Conservation (phyloP, 2,329 filamentous ascomycete genomes). For the Fusarium mexicanum region DNA sequence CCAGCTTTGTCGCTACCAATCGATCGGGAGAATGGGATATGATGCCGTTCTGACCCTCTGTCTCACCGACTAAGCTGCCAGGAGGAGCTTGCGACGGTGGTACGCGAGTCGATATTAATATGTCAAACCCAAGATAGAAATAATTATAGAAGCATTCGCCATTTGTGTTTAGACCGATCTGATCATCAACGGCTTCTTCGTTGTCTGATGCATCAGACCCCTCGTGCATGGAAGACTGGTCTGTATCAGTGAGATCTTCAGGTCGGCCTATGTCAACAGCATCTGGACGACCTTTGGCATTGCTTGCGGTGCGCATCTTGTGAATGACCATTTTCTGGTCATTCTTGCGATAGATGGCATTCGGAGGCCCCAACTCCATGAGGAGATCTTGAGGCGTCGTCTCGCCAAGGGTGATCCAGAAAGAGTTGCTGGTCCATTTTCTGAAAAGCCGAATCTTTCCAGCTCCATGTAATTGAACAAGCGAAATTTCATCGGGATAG, state of each 20-base stretch:
- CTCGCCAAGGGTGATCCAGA: slow-evolving; percentile 81
- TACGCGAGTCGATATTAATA: slow-evolving; percentile 84
- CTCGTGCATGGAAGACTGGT: slow-evolving; percentile 78
- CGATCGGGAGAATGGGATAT: slow-evolving; percentile 64
- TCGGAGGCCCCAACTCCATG: slow-evolving; percentile 89
- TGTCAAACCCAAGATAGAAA: slow-evolving; percentile 93
- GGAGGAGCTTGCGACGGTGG: slow-evolving; percentile 70
- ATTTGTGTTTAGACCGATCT: slow-evolving; percentile 62
- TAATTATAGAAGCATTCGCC: slow-evolving; percentile 96
- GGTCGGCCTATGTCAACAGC: slow-evolving; percentile 54
- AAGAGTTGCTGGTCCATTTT: slow-evolving; percentile 71
- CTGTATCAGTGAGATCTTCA: slow-evolving; percentile 74
- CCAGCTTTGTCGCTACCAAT: slow-evolving; percentile 88
- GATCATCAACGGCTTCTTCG: slow-evolving; percentile 67
- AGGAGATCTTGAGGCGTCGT: slow-evolving; percentile 93
- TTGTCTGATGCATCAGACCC: slow-evolving; percentile 73
- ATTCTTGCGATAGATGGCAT: slow-evolving; percentile 92
- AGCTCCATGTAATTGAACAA: slow-evolving; percentile 79
- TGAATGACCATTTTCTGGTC: slow-evolving; percentile 91
- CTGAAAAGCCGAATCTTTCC: slow-evolving; percentile 82
- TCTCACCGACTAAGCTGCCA: slow-evolving; percentile 37
- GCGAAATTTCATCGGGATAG: slow-evolving; percentile 88
- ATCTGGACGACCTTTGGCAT: slow-evolving; percentile 59
- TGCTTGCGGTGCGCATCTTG: slow-evolving; percentile 66
- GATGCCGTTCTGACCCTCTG: slow-evolving; percentile 46